Base-by-base conservation (phyloP, 2,329 filamentous ascomycete species). In the Gyromitra esculenta region DNA sequence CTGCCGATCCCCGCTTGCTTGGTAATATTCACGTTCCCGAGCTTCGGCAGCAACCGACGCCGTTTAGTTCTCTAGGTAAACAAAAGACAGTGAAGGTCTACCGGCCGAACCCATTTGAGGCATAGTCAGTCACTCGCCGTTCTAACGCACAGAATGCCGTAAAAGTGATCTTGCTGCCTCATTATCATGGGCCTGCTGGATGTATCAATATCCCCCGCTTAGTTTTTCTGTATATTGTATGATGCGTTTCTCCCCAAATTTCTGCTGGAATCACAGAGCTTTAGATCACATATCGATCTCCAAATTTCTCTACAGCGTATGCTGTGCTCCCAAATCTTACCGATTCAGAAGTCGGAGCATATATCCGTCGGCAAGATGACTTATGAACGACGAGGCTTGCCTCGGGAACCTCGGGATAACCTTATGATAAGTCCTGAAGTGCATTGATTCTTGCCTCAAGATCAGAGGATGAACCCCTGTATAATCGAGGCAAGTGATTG, bases 101-200 rank as follows among this genome's bases (percentile, higher is more conserved):
- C 43, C 21, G 59, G 56, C 67, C 41, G 31, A 41, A 54, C 37
- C n/a, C n/a, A 18, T 31, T 37, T 25, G 21, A 9, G 57, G 48
- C 68, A 71, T 63, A 43, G 59, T 7, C 5, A 37, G 37, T 64
- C 68, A 71, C 68, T 71, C 59, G 68, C 35, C 37, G 43, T 54
- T 31, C 25, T 15, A 18, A 39, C 39, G 43, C 7, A n/a, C 43
- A 13, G 18, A n/a, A 52, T 43, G 50, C 50, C 21, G 50, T 21
- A 31, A 18, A 54, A 9, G 13, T 5, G 50, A 11, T 54, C 18
- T 54, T 54, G 21, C 18, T 13, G 15, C 25, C 50, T 31, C 18
- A 13, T 18, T 13, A 7, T 13, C 25, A 21, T 9, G 43, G 18
- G 8, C 50, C 18, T 13, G 25, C 18, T 25, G 9, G 18, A 21